Evolutionary conservation across 2,329 filamentous ascomycete genomes (phyloP), one percentile per base, ranked within the genome.

Genomic region (Fusarium sp.): DNA sequence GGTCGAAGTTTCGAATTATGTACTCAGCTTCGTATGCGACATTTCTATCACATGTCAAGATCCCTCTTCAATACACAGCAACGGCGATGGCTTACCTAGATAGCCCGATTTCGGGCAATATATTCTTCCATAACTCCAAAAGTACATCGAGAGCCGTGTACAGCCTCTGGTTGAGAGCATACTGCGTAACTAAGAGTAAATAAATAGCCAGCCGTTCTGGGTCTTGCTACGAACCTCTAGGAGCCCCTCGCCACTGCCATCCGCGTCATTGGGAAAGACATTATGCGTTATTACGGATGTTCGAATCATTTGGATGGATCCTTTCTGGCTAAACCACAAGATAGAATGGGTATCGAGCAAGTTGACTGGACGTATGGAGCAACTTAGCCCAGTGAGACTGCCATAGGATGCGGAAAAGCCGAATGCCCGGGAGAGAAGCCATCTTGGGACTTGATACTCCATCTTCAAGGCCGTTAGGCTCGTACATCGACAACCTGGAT

Each of bases 391-490:
- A 11, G 31, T 8, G 3, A 59, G 22, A 7, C 20, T 40, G 24
- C 26, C 54, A 14, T 64, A 68, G 8, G 51, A 57, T 1, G 40
- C 54, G 26, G 13, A 42, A 7, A 70, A 33, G 4, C 7, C 22
- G 1, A 63, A 33, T 1, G 57, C 39, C 2, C 28, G 17, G 14
- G 20, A 17, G 4, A 67, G 49, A 13, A 70, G 20, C 67, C 67
- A 70, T 15, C 2, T 56, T 2, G 67, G 67, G 15, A 70, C 48
- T 10, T 48, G 39, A 1, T 70, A 69, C 14, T 70, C 57, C 1
- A 70, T 6, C 7, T 18, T 60, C 1, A 65, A 36, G 5, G 9
- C 6, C 0, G 38, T 34, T 0, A 22, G 13, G 15, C 3, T 20
- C 0, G 36, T 18, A 1, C 59, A 52, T 3, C 20, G 6, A 1